Percentiles rank a stretch among this genome's conserved stretches.
These are phyloP conservation scores for Kwoniella sp. DNA, from an alignment of 768 basidiomycete genomes.

Conservation along the genomic window DNA sequence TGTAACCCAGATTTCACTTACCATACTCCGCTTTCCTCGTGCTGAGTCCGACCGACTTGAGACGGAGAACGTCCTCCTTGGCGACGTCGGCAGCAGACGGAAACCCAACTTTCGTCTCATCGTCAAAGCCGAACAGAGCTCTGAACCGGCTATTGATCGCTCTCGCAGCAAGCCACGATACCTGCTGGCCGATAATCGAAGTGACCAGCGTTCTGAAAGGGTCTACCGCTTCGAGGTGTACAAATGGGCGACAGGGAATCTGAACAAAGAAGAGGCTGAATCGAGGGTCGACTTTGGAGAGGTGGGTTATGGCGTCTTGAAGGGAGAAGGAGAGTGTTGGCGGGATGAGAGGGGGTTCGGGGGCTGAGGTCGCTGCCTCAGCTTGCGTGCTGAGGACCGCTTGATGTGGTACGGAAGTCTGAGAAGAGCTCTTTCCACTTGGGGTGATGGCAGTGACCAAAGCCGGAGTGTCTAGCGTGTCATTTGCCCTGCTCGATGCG, in stretches of 20 bases:
- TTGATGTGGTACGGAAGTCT: no score
- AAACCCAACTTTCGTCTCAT: slow-evolving; percentile 58
- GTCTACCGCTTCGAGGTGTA: slow-evolving; percentile 72
- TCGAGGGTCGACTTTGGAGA: slow-evolving; percentile 68
- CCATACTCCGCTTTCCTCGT: slow-evolving; percentile 88
- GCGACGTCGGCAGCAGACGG: slow-evolving; percentile 73
- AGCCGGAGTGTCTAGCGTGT: no score
- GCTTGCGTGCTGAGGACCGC: no score
- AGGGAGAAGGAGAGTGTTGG: slow-evolving; percentile 76
- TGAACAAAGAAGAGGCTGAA: slow-evolving; percentile 70
- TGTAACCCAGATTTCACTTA: no score
- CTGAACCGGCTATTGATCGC: slow-evolving; percentile 79
- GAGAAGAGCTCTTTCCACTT: no score
- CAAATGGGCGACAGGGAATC: slow-evolving; percentile 74
- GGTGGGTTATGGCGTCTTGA: slow-evolving; percentile 72
- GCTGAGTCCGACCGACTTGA: slow-evolving; percentile 77
- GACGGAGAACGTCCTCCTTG: slow-evolving; percentile 62
- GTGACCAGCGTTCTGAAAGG: slow-evolving; percentile 78
- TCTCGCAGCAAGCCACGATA: slow-evolving; percentile 79
- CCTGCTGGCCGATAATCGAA: slow-evolving; percentile 68
- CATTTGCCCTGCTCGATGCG: no score
- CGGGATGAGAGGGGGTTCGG: slow-evolving; percentile 62
- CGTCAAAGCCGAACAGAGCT: slow-evolving; percentile 68
- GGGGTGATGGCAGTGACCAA: no score
- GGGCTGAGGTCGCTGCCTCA: no score